Base-by-base conservation (phyloP, 768 basidiomycete species). In the Macrocybe gigantea region DNA sequence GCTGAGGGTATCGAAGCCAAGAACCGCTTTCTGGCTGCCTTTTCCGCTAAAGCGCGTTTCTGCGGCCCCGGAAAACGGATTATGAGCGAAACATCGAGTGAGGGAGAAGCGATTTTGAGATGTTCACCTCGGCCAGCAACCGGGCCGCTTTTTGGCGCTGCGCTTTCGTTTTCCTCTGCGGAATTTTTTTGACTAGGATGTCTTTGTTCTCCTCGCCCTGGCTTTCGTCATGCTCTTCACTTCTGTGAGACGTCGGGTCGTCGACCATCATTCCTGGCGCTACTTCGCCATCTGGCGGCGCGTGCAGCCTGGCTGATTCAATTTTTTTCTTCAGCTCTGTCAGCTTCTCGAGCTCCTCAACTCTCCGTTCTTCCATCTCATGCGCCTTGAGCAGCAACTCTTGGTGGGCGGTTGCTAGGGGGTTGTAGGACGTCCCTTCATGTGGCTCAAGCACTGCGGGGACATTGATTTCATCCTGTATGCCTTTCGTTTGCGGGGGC, bases 401-500 rank as follows among this genome's bases (percentile, higher is more conserved):
- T 43, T 79, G 76, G 55, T 95, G 88, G 0, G 84, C 80, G 3
- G 78, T 72, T 1, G 77, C 79, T 0, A 82, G 80, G 0, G 93
- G 93, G 60, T 96, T 96, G 61, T 97, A 97, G 12, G 91, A 93
- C 3, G 85, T 78, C 13, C 93, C 93, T 32, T 80, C 80, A 54
- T 89, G 88, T 0, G 93, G 93, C 3, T 81, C 67, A 1, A 69
- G 56, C 0, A 92, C 77, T 1, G 89, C 85, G 1, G 85, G 79
- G 0, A 86, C 32, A 13, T 33, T n/a, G 31, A 34, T 44, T 8
- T 31, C 22, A 4, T 22, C 22, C 22, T 4, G 22, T 22, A 22
- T 22, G 22, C 22, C 22, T 22, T 22, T 22, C 22, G 22, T 22
- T 22, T 22, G 22, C 22, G 22, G 22, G 2, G 22, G 22, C 22